A percentile compares a stretch with the other conserved stretches of the same genome.
phyloP scores from a whole-genome alignment of 2,329 filamentous ascomycete species.

The Trichoderma pleuroti region DNA sequence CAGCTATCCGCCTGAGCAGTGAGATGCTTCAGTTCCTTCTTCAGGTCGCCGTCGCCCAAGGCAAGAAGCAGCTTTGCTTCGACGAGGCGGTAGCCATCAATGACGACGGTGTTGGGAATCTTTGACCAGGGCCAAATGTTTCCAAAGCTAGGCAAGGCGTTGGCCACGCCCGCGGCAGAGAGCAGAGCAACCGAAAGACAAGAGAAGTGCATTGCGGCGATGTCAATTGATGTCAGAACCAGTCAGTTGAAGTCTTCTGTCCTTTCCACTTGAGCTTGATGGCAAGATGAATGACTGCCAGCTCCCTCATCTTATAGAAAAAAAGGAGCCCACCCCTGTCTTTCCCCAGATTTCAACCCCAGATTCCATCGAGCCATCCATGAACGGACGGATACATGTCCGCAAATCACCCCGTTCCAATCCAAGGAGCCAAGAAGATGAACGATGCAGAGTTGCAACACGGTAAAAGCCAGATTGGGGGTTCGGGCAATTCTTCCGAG shows the following conservation, averaged over 20 bases:
- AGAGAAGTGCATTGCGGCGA: neutral
- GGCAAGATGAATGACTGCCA: neutral
- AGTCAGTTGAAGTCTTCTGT: neutral
- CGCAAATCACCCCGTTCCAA: neutral
- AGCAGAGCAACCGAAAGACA: neutral
- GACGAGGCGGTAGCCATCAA: slow-evolving; percentile 14
- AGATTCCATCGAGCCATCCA: neutral
- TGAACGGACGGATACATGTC: neutral
- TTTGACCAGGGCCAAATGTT: neutral
- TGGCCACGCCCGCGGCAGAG: neutral
- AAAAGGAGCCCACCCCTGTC: neutral
- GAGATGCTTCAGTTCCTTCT: slow-evolving; percentile 17
- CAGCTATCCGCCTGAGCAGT: slow-evolving; percentile 23
- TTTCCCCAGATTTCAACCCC: slow-evolving; percentile 15
- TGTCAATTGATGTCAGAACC: neutral
- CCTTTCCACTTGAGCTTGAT: neutral
- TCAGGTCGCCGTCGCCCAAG: neutral
- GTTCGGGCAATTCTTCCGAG: neutral
- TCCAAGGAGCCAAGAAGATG: neutral
- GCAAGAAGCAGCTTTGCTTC: slow-evolving; percentile 10
- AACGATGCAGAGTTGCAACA: neutral
- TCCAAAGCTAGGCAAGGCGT: neutral
- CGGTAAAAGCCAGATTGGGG: neutral
- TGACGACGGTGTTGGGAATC: slow-evolving; percentile 13
- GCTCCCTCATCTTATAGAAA: neutral